These are phyloP conservation scores for Boletus subcaerulescens DNA, from an alignment of 768 basidiomycete genomes.

Conservation along the genomic window DNA sequence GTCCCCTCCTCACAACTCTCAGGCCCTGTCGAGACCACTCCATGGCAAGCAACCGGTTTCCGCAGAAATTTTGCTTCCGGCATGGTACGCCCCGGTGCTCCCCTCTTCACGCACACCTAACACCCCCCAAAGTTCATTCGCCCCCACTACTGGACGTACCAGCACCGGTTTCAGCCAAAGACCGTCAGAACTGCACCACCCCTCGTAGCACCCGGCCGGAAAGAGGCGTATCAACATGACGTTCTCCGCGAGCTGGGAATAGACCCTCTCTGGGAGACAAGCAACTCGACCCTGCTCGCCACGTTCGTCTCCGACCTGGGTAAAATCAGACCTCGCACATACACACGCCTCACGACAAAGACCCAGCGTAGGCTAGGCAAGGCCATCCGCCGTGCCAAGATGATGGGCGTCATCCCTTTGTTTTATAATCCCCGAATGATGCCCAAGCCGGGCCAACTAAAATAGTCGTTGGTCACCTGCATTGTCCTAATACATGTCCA, in stretches of 20 bases:
- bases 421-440: conserved; percentile 31
- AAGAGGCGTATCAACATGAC: conserved; percentile 57
- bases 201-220: conserved; percentile 53
- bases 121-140: conserved; percentile 40
- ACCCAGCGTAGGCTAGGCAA: conserved; percentile 78
- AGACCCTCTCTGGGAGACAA: conserved; percentile 69
- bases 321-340: conserved; percentile 68
- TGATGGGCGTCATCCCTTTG: conserved; percentile 83
- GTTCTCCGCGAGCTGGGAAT: conserved; percentile 68
- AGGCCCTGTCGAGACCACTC: conserved; percentile 6
- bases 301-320: conserved; percentile 71
- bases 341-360: conserved; percentile 72
- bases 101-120: neutral
- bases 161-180: conserved; percentile 33
- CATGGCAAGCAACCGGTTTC: conserved; percentile 24
- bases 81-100: conserved; percentile 12
- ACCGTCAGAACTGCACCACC: conserved; percentile 29
- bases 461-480: neutral
- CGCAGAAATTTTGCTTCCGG: conserved; percentile 27
- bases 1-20: neutral
- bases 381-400: conserved; percentile 83
- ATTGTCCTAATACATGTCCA: neutral
- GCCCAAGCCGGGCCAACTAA: conserved; percentile 17
- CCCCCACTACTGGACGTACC: conserved; percentile 43
- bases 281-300: conserved; percentile 57